Evolutionary conservation across 768 basidiomycete genomes (phyloP), one percentile per base, ranked within the genome.

Genomic region (Xerocomus potaroensis): DNA sequence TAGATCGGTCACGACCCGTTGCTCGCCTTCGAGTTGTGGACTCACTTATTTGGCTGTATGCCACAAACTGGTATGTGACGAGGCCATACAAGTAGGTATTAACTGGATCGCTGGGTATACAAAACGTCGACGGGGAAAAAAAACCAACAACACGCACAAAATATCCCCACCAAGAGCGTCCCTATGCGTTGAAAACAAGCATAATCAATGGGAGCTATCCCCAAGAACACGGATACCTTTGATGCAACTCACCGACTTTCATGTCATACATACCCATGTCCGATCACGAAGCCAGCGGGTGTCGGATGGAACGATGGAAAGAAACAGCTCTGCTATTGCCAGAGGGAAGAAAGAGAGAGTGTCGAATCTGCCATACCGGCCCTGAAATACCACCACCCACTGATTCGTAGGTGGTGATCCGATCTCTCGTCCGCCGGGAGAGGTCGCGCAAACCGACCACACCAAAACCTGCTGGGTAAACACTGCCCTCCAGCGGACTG

Each of bases 61-160:
- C 56, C 9, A 68, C 60, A 49, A 73, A 74, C 45, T 72, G 70
- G 55, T 65, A 70, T 7, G 65, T 62, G 47, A 73, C 72, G 14
- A 74, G 60, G 2, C 72, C 72, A 44, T 70, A 74, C 8, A 74
- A 49, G 23, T 46, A 56, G 16, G 55, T 56, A n/a, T 53, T 56
- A 41, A 56, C 55, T 56, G 16, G 11, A 14, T 34, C n/a, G 19
- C 26, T 10, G 31, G 30, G 12, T 5, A 16, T 5, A 6, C 5
- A 8, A 19, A 14, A 24, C 7, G 7, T 9, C 14, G 27, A 24
- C 14, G 40, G 31, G n/a, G n/a, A n/a, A n/a, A 33, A 26, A 9
- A 19, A 21, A 26, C 21, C 10, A 27, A 10, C 8, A 26, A 26
- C 23, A 51, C 54, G 31, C 29, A 55, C 54, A 51, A 21, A 51